Percentiles rank a stretch among this genome's conserved stretches.
Conservation (phyloP, 352 stramenopile genomes). For the Phytophthora uliginosa region DNA sequence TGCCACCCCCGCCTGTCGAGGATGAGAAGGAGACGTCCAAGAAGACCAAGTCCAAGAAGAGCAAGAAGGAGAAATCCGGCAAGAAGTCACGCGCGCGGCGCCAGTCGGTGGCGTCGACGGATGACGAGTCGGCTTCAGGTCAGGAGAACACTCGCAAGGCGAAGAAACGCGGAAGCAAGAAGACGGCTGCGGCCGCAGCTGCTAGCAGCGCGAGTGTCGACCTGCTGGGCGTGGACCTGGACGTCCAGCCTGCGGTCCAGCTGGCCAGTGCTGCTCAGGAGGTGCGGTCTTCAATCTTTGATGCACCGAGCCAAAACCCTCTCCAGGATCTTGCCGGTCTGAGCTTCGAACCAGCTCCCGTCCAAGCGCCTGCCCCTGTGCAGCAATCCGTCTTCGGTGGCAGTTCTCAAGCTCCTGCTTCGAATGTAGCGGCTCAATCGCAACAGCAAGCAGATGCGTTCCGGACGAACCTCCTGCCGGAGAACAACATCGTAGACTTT, state of each 20-base stretch:
- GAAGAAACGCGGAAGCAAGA: slow-evolving; percentile 41
- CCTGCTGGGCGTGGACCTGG: slow-evolving; percentile 62
- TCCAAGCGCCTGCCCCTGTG: slow-evolving; percentile 15
- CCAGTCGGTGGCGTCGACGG: slow-evolving; percentile 53
- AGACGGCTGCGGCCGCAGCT: slow-evolving; percentile 12
- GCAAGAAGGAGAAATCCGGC: slow-evolving; percentile 36
- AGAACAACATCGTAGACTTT: slow-evolving; percentile 79
- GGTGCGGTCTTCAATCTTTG: slow-evolving; percentile 51
- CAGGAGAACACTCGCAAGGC: slow-evolving; percentile 53
- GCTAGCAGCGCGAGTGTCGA: slow-evolving; percentile 47
- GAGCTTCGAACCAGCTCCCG: slow-evolving; percentile 44
- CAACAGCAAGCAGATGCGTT: slow-evolving; percentile 41
- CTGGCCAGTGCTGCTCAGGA: slow-evolving; percentile 18
- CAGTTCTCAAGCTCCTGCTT: slow-evolving; percentile 5
- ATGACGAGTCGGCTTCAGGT: slow-evolving; percentile 44
- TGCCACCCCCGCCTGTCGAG: slow-evolving; percentile 42
- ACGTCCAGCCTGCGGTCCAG: slow-evolving; percentile 24
- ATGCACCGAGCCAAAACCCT: slow-evolving; percentile 45
- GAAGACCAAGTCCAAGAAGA: slow-evolving; percentile 33
- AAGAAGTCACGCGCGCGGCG: slow-evolving; percentile 45
- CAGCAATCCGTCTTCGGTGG: slow-evolving; percentile 19
- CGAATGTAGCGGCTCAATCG: not conserved
- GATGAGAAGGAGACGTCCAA: slow-evolving; percentile 32
- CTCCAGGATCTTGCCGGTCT: slow-evolving; percentile 67
- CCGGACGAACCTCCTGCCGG: slow-evolving; percentile 62